phyloP scores from a whole-genome alignment of 352 stramenopile genomes.

The Globisporangium barbulae region DNA sequence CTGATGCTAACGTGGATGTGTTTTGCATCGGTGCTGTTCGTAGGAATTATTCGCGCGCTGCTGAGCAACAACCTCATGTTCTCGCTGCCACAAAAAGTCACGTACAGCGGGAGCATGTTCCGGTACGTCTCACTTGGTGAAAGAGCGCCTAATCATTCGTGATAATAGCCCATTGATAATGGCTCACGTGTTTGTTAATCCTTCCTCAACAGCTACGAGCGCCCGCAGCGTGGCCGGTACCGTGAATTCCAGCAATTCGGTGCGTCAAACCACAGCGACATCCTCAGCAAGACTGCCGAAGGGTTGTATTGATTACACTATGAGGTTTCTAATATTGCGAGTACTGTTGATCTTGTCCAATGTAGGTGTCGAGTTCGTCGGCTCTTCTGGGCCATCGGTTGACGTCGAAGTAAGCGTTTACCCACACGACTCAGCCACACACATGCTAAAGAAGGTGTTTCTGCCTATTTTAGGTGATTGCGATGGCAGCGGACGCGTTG shows the following conservation, averaged over 20 bases:
- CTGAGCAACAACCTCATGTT: slow-evolving; percentile 77
- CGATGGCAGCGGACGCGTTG: slow-evolving; percentile 67
- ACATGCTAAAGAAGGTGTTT: neutral
- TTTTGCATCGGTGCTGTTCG: neutral
- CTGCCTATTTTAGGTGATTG: slow-evolving; percentile 50
- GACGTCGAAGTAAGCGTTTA: slow-evolving; percentile 60
- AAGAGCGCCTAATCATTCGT: neutral
- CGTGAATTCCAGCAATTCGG: slow-evolving; percentile 89
- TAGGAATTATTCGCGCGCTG: slow-evolving; percentile 73
- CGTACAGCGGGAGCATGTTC: slow-evolving; percentile 87
- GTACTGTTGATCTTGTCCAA: neutral
- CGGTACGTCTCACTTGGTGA: slow-evolving; percentile 32
- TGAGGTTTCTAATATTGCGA: slow-evolving; percentile 7
- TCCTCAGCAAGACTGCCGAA: neutral
- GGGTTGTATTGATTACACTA: neutral
- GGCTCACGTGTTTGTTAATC: neutral
- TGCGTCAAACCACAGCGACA: slow-evolving; percentile 15
- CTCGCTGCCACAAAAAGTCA: slow-evolving; percentile 75
- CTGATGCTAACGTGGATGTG: neutral
- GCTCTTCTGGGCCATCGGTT: slow-evolving; percentile 67
- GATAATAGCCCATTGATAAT: neutral
- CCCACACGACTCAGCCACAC: neutral
- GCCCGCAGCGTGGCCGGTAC: slow-evolving; percentile 81
- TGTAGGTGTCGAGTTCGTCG: slow-evolving; percentile 74
- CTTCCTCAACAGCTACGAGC: slow-evolving; percentile 67